A percentile compares a stretch with the other conserved stretches of the same genome.
phyloP scores from a whole-genome alignment of 192 early-diverging fungal species.

The Mortierella alpina region DNA sequence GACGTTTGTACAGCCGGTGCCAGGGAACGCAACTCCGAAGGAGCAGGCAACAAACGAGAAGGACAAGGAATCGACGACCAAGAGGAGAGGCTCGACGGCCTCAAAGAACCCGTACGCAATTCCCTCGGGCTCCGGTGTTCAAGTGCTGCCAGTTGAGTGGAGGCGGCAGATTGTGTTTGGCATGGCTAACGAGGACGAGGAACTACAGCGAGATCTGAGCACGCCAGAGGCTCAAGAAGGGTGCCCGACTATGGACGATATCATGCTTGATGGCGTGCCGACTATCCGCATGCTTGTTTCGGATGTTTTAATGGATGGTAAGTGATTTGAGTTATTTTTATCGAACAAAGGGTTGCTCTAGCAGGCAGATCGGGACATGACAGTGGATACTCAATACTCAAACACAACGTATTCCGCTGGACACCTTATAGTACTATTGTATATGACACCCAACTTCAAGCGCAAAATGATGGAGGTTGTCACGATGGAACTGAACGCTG shows the following conservation, averaged over 20 bases:
- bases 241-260: constrained; percentile 76
- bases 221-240: constrained; percentile 64
- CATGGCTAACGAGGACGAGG: constrained; percentile 68
- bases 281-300: constrained; percentile 83
- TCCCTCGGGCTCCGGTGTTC: constrained; percentile 64
- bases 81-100: constrained; percentile 12
- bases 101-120: constrained; percentile 33
- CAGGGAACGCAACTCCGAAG: constrained; percentile 24
- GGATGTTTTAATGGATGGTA: constrained; percentile 87
- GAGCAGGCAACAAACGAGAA: constrained; percentile 12
- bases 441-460: constrained; percentile 87
- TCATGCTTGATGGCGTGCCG: constrained; percentile 84
- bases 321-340: background rate
- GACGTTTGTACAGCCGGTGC: constrained; percentile 31
- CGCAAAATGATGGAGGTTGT: constrained; percentile 85
- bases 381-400: background rate
- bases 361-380: background rate
- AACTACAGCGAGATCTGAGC: constrained; percentile 65
- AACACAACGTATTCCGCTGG: background rate
- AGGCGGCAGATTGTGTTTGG: constrained; percentile 83
- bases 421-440: constrained; percentile 70
- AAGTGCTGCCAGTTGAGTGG: constrained; percentile 88
- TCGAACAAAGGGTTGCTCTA: background rate
- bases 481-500: constrained; percentile 78
- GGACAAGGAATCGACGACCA: constrained; percentile 12